Conservation (phyloP, 176 grass and related monocot genomes). For the Oryza meyeriana region DNA sequence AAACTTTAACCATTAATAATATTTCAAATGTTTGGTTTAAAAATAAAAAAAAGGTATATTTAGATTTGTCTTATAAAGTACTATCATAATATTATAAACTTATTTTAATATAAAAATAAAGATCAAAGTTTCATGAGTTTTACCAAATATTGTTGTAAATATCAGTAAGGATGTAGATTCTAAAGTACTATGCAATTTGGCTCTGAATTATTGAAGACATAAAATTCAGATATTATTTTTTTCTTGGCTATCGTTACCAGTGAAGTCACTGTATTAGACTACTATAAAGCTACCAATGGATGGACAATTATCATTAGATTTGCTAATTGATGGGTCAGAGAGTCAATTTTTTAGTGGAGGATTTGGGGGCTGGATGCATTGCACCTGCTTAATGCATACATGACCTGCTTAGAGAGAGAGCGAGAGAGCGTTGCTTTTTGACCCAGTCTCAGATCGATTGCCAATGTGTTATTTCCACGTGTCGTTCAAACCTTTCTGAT, state of each 20-base stretch:
- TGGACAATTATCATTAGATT: neutral
- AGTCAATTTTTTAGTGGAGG: too few species aligned
- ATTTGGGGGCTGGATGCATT: conserved; percentile 21
- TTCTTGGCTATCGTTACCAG: neutral
- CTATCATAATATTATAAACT: too few species aligned
- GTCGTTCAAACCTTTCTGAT: neutral
- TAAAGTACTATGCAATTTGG: neutral
- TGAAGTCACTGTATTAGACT: neutral
- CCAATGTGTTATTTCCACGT: neutral
- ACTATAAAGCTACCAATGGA: neutral
- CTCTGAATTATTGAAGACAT: neutral
- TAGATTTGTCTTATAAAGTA: too few species aligned
- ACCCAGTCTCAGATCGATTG: neutral
- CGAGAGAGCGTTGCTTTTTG: neutral
- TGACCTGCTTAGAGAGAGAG: neutral
- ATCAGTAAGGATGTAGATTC: too few species aligned
- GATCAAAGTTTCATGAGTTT: too few species aligned
- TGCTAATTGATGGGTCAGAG: conserved; percentile 2
- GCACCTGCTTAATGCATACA: conserved; percentile 15
- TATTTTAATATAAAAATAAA: too few species aligned
- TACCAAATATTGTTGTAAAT: too few species aligned
- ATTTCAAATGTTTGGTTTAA: too few species aligned
- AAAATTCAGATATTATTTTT: neutral
- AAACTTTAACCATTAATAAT: too few species aligned
- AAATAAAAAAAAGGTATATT: too few species aligned